Percentiles rank a stretch among this genome's conserved stretches.
phyloP scores from a whole-genome alignment of 2,329 filamentous ascomycete species.

The Aspergillus sp. region DNA sequence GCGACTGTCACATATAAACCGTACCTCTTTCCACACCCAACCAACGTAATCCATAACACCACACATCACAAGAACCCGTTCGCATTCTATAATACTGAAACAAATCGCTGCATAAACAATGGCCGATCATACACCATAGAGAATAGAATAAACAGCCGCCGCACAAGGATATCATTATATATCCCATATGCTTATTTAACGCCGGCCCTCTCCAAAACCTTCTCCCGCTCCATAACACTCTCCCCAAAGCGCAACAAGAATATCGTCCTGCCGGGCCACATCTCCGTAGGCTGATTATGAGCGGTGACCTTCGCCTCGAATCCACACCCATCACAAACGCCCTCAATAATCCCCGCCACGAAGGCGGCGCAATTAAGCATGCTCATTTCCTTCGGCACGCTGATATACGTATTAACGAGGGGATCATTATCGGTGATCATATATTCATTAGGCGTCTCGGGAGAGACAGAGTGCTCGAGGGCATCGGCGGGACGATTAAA shows the following conservation, averaged over 20 bases:
- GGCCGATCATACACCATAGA: background rate
- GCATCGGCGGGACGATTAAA: slow-evolving; percentile 89
- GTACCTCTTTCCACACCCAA: background rate
- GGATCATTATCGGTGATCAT: slow-evolving; percentile 99
- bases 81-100: background rate
- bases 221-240: slow-evolving; percentile 91
- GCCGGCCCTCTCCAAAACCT: slow-evolving; percentile 67
- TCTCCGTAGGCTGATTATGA: slow-evolving; percentile 72
- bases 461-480: slow-evolving; percentile 82
- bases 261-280: slow-evolving; percentile 96
- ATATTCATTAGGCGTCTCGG: slow-evolving; percentile 87
- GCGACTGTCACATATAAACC: background rate
- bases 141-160: no score
- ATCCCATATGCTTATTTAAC: slow-evolving; percentile 38
- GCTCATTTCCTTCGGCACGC: slow-evolving; percentile 90
- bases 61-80: background rate
- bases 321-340: slow-evolving; percentile 88
- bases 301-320: slow-evolving; percentile 88
- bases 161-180: background rate
- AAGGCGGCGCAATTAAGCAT: slow-evolving; percentile 96
- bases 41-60: background rate
- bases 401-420: slow-evolving; percentile 90
- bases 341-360: slow-evolving; percentile 92
- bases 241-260: slow-evolving; percentile 90
- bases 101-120: slow-evolving; percentile 2